Evolutionary conservation across 805 yeast genomes (phyloP), one percentile per base, ranked within the genome.

Genomic region (Suhomyces canberraensis): DNA sequence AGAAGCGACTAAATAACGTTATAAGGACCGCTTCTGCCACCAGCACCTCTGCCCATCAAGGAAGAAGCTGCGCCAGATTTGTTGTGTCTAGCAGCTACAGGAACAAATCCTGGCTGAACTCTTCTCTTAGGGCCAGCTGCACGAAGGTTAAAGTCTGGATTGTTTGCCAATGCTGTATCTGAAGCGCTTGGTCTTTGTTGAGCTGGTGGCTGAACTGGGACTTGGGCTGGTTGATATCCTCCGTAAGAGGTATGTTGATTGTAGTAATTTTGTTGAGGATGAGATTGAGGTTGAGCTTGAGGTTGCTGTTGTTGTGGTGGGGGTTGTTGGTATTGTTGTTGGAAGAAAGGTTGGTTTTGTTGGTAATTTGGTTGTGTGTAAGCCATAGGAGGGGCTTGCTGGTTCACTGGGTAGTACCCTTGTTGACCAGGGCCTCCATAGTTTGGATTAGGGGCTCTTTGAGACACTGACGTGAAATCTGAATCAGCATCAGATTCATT

Each of bases 391-490:
- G 11, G 26, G 11, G 14, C 26, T 31, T 35, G 45, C 3, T 16
- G 22, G 29, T 26, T 39, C 7, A 20, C 33, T 14, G 37, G 35
- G 24, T n/a, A 19, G 35, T 36, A 36, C 0, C 22, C 20, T 27
- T 41, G 45, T 28, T 51, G 39, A n/a, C n/a, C n/a, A n/a, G n/a
- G n/a, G 14, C 13, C 22, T 3, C 22, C 29, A 46, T 76, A 79
- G 18, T 65, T 60, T 13, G 84, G 85, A 50, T 84, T 84, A 11
- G 78, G 71, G 18, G 81, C 89, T 54, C 91, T 68, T 58, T 84
- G 91, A 6, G 90, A 81, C 2, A 84, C 85, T 35, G 88, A 79
- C 1, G 93, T 84, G 58, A 84, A 81, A 50, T 81, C 82, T 1
- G 91, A 83, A 31, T 69, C 78, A 21, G 54, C 54, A 42, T 67